phyloP scores from a whole-genome alignment of 2,329 filamentous ascomycete species.

The Dichotomopilus funicola region DNA sequence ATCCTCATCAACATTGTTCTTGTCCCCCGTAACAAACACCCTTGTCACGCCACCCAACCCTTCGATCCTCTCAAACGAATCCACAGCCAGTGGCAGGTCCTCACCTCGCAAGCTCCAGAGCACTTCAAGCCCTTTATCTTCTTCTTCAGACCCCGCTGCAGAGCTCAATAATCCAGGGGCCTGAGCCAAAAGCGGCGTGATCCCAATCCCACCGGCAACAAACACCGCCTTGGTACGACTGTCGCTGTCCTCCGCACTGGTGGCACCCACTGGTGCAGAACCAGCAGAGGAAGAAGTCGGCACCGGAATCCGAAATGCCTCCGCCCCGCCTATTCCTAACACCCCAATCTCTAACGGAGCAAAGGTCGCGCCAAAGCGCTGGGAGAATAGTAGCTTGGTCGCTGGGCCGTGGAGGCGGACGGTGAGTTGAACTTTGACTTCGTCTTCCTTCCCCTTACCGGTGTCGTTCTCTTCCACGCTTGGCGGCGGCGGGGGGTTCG shows the following conservation, averaged over 20 bases:
- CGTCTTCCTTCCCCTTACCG: conserved; percentile 18
- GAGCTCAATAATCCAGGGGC: conserved; percentile 40
- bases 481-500: conserved; percentile 45
- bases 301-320: conserved; percentile 35
- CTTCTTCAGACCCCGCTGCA: neutral
- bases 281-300: neutral
- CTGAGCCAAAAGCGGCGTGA: conserved; percentile 73
- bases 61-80: conserved; percentile 48
- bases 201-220: conserved; percentile 72
- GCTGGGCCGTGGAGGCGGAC: conserved; percentile 62
- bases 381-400: conserved; percentile 58
- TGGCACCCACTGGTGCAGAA: no score
- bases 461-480: conserved; percentile 6
- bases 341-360: conserved; percentile 58
- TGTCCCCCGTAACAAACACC: conserved; percentile 55
- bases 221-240: conserved; percentile 46
- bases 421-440: conserved; percentile 62
- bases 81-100: conserved; percentile 57
- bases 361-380: conserved; percentile 34
- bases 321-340: conserved; percentile 64
- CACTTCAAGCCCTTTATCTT: conserved; percentile 39
- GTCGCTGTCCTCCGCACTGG: conserved; percentile 10
- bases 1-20: conserved; percentile 28
- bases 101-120: conserved; percentile 60
- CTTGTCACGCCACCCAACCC: conserved; percentile 46